Conservation (phyloP, 768 basidiomycete species). For the Saitozyma podzolica region DNA sequence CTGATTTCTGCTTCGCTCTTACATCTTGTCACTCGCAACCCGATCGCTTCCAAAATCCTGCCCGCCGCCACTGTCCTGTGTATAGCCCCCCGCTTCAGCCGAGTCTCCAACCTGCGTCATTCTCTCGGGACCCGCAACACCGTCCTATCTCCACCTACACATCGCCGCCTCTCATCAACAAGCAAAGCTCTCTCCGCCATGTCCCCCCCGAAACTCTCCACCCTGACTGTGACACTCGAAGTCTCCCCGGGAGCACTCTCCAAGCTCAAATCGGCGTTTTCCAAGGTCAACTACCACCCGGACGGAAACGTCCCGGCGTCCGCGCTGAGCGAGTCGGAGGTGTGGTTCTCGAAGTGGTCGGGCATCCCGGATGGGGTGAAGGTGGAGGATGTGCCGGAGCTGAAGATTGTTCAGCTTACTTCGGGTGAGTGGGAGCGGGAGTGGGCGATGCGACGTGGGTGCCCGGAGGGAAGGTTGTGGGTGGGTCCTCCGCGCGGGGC, state of each 20-base stretch:
- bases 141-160: no score
- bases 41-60: no score
- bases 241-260: constrained; percentile 16
- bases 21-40: no score
- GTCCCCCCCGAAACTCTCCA: constrained; percentile 18
- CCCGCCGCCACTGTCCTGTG: no score
- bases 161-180: no score
- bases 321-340: constrained; percentile 26
- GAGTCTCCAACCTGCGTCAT: no score
- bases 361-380: constrained; percentile 30
- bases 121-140: no score
- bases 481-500: no score
- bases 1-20: no score
- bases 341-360: constrained; percentile 26
- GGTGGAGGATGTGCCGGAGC: constrained; percentile 24
- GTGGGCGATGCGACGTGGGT: no score
- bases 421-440: constrained; percentile 24
- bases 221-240: constrained; percentile 1
- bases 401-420: constrained; percentile 37
- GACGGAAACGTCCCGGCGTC: constrained; percentile 5
- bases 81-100: no score
- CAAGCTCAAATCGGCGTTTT: constrained; percentile 28
- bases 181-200: background rate
- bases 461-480: background rate
- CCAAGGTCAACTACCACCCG: constrained; percentile 40